Evolutionary conservation across 495 filamentous ascomycete genomes (phyloP).

Genomic region (Oleoguttula mirabilis): DNA sequence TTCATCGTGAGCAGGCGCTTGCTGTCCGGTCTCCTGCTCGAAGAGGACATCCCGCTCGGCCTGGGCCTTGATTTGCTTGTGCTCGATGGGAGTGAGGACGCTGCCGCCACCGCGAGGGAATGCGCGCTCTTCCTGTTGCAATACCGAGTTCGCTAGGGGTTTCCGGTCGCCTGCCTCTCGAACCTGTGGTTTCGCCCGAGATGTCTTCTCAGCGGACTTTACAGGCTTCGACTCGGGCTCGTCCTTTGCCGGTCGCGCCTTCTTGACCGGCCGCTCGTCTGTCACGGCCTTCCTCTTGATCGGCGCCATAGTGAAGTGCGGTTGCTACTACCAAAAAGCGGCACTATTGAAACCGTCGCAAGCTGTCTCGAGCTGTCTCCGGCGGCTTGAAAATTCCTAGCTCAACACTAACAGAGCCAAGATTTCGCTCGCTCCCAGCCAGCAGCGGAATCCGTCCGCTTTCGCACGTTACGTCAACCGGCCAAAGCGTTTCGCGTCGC

Average conservation of each 20-base stretch:
- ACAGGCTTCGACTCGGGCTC: not conserved
- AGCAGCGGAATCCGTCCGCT: too few relatives aligned
- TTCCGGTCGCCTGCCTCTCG: conserved; percentile 5
- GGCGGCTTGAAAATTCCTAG: too few relatives aligned
- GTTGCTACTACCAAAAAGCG: too few relatives aligned
- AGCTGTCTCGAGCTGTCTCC: too few relatives aligned
- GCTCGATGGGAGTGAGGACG: conserved; percentile 81
- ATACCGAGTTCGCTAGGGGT: conserved; percentile 20
- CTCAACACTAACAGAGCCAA: too few relatives aligned
- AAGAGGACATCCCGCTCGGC: conserved; percentile 88
- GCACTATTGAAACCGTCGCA: too few relatives aligned
- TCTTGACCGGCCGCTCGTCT: conserved; percentile 15
- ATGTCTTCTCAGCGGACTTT: not conserved
- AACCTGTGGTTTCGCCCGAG: conserved; percentile 7
- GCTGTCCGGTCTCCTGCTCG: conserved; percentile 57
- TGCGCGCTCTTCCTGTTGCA: conserved; percentile 68
- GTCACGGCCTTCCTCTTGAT: conserved; percentile 20
- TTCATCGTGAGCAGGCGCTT: conserved; percentile 33
- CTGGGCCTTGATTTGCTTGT: conserved; percentile 92
- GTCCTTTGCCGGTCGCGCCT: not conserved
- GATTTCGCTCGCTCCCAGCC: too few relatives aligned
- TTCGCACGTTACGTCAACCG: too few relatives aligned
- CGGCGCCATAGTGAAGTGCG: conserved; percentile 22
- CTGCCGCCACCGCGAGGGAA: conserved; percentile 91
- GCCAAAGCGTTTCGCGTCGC: too few relatives aligned